Percentiles rank a stretch among this genome's conserved stretches.
phyloP scores from a whole-genome alignment of 78 protist genomes.

The Speleostelium caveatum region DNA sequence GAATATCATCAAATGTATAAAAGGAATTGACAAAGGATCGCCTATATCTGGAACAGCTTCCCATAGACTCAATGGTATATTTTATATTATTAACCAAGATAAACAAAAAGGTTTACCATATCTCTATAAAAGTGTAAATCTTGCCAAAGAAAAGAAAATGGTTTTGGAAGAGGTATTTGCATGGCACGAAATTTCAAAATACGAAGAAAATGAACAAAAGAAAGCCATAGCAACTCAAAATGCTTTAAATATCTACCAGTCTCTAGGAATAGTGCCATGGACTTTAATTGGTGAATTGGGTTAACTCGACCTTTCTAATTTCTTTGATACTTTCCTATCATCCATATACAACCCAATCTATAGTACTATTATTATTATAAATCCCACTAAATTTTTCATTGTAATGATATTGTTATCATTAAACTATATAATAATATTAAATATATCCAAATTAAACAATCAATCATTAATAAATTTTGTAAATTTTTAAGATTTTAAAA shows the following conservation, averaged over 20 bases:
- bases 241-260: conserved; percentile 7
- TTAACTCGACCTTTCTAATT: no score
- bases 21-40: conserved; percentile 17
- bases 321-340: no score
- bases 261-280: conserved; percentile 14
- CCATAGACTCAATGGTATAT: conserved; percentile 21
- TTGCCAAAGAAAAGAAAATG: neutral
- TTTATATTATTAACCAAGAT: neutral
- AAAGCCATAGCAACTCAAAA: conserved; percentile 4
- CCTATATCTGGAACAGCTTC: neutral
- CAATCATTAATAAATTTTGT: no score
- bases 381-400: no score
- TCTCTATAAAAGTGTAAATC: conserved; percentile 37
- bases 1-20: conserved; percentile 2
- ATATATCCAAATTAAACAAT: no score
- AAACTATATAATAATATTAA: no score
- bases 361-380: no score
- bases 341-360: no score
- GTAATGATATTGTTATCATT: no score
- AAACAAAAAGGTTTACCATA: conserved; percentile 6
- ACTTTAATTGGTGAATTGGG: neutral
- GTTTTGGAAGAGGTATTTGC: conserved; percentile 42
- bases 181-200: conserved; percentile 46
- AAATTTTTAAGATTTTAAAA: no score
- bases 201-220: conserved; percentile 24